Evolutionary conservation across 2,329 filamentous ascomycete genomes (phyloP), one percentile per base, ranked within the genome.

Genomic region (Triangularia verruculosa): DNA sequence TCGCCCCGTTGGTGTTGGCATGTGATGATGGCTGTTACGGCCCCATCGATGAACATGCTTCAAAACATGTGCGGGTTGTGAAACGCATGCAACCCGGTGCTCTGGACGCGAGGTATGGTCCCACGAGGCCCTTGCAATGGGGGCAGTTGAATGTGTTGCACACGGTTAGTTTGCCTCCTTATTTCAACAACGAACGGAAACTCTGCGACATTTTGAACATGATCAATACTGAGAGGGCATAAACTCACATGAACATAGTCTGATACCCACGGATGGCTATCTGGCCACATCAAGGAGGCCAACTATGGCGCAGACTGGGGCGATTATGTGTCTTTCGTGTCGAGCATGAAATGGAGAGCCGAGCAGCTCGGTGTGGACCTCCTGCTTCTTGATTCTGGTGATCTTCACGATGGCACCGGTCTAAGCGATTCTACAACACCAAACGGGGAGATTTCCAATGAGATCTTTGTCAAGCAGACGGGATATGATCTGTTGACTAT

Each of bases 261-360:
- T 2, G 85, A 88, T 66, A 86, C 83, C 0, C 84, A 87, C 70
- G 84, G 84, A 20, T 86, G 85, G 85, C 77, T 87, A 17, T 82
- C 84, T 69, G 83, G 84, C 3, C 83, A 87, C 70, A 72, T 88
- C 66, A 86, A 87, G 68, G 83, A 88, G 74, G 77, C 80, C 68
- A 87, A 86, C 70, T 88, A 87, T 65, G 85, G 86, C 47, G 86
- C 85, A 1, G 86, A 89, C 70, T 89, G 86, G 84, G 86, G 86
- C 24, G 86, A 89, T 72, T 88, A 83, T 72, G 84, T 85, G 51
- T 82, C 82, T 61, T 88, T 89, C 70, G 79, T 82, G 12, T 80
- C 79, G 57, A 81, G 81, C 66, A 87, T 89, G 83, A 85, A 84
- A 73, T 75, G 82, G 61, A 85, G 82, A 68, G 86, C 86, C 3